Percentiles rank a stretch among this genome's conserved stretches.
These are phyloP conservation scores for Mortierella sp. DNA, from an alignment of 371 early-diverging fungal genomes.

Conservation along the genomic window DNA sequence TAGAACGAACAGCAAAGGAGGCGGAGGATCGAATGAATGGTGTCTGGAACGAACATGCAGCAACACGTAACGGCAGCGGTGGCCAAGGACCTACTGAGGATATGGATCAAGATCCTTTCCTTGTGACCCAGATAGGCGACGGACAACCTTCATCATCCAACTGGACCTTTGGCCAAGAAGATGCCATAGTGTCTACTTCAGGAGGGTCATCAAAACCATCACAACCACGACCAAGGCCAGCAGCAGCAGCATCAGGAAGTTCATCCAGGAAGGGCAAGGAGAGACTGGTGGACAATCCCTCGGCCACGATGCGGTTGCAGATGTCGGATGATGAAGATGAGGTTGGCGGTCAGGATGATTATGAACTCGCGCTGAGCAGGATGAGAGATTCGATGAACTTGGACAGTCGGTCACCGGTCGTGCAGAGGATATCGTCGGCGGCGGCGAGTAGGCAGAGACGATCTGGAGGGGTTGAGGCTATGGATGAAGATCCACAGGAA, in stretches of 20 bases:
- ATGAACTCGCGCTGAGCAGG: constrained; percentile 26
- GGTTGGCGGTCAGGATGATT: constrained; percentile 14
- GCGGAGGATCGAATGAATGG: constrained; percentile 16
- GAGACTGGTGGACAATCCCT: constrained; percentile 19
- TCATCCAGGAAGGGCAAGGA: constrained; percentile 42
- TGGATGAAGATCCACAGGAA: background rate
- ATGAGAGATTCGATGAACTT: constrained; percentile 46
- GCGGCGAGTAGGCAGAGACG: too few species aligned
- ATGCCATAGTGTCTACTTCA: background rate
- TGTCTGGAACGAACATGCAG: constrained; percentile 31
- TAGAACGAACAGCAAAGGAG: constrained; percentile 19
- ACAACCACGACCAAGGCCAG: constrained; percentile 13
- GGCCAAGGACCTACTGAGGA: constrained; percentile 1
- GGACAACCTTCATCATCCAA: constrained; percentile 1
- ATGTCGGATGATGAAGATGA: constrained; percentile 45
- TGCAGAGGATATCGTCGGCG: background rate
- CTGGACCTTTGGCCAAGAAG: background rate
- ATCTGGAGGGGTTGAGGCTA: background rate
- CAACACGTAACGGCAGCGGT: background rate
- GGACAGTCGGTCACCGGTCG: constrained; percentile 3
- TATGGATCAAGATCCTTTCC: constrained; percentile 4
- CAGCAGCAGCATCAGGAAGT: background rate
- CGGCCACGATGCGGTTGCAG: constrained; percentile 36
- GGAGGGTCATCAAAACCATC: background rate
- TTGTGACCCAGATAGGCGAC: background rate